A percentile compares a stretch with the other conserved stretches of the same genome.
These are phyloP conservation scores for Plenodomus biglobosus DNA, from an alignment of 2,329 filamentous ascomycete genomes.

Conservation along the genomic window DNA sequence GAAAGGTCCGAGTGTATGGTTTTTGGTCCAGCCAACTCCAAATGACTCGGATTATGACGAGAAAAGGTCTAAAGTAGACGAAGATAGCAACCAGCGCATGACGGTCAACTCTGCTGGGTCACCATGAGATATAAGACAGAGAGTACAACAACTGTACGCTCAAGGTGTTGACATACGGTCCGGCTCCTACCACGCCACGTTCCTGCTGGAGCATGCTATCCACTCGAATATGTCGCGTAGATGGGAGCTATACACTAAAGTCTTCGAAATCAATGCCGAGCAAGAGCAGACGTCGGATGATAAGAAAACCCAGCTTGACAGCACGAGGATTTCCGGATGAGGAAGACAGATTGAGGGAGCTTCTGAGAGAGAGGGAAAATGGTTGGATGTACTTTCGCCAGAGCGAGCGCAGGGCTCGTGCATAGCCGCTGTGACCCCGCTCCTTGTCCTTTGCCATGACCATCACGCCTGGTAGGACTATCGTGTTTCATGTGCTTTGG, in stretches of 20 bases:
- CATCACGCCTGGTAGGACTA: too few relatives aligned
- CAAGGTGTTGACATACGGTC: slow-evolving; percentile 4
- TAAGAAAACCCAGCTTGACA: not conserved
- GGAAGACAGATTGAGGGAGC: slow-evolving; percentile 3
- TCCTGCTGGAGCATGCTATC: slow-evolving; percentile 14
- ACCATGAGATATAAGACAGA: not conserved
- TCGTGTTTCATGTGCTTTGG: too few relatives aligned
- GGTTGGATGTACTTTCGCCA: slow-evolving; percentile 10
- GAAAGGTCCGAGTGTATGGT: not conserved
- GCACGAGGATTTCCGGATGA: slow-evolving; percentile 8
- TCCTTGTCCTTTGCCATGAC: too few relatives aligned
- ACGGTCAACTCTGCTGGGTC: not conserved
- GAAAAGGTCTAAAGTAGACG: slow-evolving; percentile 11
- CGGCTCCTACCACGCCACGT: slow-evolving; percentile 16
- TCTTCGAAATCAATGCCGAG: slow-evolving; percentile 13
- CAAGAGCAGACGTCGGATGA: slow-evolving; percentile 2
- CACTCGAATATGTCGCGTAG: slow-evolving; percentile 9
- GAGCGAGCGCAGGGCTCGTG: slow-evolving; percentile 4
- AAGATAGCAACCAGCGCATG: slow-evolving; percentile 23
- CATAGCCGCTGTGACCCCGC: slow-evolving; percentile 9
- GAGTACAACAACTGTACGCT: not conserved
- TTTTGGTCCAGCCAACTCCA: slow-evolving; percentile 20
- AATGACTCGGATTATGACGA: slow-evolving; percentile 5
- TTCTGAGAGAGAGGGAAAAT: slow-evolving; percentile 12
- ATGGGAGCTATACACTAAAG: slow-evolving; percentile 5